Conservation (phyloP, 1,139 yeast genomes). For the Diutina sp. region DNA sequence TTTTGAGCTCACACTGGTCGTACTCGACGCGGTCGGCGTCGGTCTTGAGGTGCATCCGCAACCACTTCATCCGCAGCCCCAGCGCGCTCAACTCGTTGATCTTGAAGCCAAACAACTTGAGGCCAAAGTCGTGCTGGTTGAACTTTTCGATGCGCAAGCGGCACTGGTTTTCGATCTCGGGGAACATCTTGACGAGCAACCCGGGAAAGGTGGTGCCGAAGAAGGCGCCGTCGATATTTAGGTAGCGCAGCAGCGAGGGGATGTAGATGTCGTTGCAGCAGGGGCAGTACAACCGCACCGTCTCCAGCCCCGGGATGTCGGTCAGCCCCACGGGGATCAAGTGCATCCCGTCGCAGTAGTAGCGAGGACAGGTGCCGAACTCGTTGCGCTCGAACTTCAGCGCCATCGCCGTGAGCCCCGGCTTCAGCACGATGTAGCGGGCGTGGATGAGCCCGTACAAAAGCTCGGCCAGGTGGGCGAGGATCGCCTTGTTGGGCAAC, state of each 20-base stretch:
- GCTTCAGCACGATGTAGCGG: slow-evolving; percentile 76
- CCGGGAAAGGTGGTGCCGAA: slow-evolving; percentile 97
- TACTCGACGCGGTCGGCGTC: slow-evolving; percentile 46
- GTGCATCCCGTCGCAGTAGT: slow-evolving; percentile 84
- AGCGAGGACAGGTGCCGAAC: slow-evolving; percentile 89
- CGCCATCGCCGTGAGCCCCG: slow-evolving; percentile 92
- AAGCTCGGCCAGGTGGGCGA: slow-evolving; percentile 84
- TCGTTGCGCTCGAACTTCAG: slow-evolving; percentile 81
- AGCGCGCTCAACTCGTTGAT: slow-evolving; percentile 61
- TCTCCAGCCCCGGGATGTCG: slow-evolving; percentile 84
- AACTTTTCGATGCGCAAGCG: slow-evolving; percentile 42
- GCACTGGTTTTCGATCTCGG: slow-evolving; percentile 54
- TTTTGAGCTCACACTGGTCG: slow-evolving; percentile 46
- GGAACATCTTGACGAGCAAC: slow-evolving; percentile 76
- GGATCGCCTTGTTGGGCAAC: slow-evolving; percentile 57
- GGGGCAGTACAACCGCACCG: slow-evolving; percentile 88
- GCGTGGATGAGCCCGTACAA: slow-evolving; percentile 93
- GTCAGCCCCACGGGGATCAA: slow-evolving; percentile 85
- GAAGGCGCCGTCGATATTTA: slow-evolving; percentile 89
- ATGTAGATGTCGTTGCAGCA: slow-evolving; percentile 84
- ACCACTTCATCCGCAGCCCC: slow-evolving; percentile 95
- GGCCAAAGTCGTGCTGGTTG: slow-evolving; percentile 42
- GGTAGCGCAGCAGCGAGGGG: slow-evolving; percentile 74
- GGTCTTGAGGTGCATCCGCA: slow-evolving; percentile 60
- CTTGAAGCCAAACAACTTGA: slow-evolving; percentile 80